Percentiles rank a stretch among this genome's conserved stretches.
These are phyloP conservation scores for Calocybe gambosa DNA, from an alignment of 1,284 basidiomycete genomes.

Conservation along the genomic window DNA sequence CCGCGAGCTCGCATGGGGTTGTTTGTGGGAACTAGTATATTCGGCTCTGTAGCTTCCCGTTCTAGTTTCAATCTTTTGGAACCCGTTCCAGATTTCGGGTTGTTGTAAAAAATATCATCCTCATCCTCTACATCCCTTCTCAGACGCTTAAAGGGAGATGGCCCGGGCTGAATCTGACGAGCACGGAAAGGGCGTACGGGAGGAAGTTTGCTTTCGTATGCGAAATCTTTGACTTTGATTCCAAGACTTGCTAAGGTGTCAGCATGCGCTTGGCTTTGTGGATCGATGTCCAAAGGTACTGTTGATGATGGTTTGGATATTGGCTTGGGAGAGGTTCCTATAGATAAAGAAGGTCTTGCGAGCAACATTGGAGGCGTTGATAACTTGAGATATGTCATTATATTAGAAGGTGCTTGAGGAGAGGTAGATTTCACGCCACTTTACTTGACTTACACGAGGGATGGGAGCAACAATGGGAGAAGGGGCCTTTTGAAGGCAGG, in stretches of 20 bases:
- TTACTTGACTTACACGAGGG: conserved; percentile 21
- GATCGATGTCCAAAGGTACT: conserved; percentile 14
- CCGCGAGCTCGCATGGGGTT: conserved; percentile 23
- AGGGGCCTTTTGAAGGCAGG: conserved; percentile 12
- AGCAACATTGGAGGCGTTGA: conserved; percentile 10
- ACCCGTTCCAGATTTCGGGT: conserved; percentile 1
- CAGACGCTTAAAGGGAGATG: conserved; percentile 33
- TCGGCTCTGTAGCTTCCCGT: conserved; percentile 46
- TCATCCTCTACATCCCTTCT: conserved; percentile 23
- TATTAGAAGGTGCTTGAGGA: conserved; percentile 17
- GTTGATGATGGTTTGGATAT: conserved; percentile 16
- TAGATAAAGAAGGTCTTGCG: conserved; percentile 9
- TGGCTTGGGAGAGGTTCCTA: conserved; percentile 14
- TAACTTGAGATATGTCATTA: conserved; percentile 16
- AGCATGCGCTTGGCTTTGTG: conserved; percentile 28
- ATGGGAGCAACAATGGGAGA: conserved; percentile 13
- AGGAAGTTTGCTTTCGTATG: conserved; percentile 57
- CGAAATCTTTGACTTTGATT: conserved; percentile 69
- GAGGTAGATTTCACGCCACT: conserved; percentile 16
- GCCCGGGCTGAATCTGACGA: conserved; percentile 40
- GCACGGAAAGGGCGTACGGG: conserved; percentile 45
- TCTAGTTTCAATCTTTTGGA: conserved; percentile 30
- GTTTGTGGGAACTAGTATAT: conserved; percentile 19
- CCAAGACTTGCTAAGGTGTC: conserved; percentile 38
- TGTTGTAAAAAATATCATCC: conserved; percentile 5